phyloP scores from a whole-genome alignment of 352 stramenopile species.

The Globisporangium polare region DNA sequence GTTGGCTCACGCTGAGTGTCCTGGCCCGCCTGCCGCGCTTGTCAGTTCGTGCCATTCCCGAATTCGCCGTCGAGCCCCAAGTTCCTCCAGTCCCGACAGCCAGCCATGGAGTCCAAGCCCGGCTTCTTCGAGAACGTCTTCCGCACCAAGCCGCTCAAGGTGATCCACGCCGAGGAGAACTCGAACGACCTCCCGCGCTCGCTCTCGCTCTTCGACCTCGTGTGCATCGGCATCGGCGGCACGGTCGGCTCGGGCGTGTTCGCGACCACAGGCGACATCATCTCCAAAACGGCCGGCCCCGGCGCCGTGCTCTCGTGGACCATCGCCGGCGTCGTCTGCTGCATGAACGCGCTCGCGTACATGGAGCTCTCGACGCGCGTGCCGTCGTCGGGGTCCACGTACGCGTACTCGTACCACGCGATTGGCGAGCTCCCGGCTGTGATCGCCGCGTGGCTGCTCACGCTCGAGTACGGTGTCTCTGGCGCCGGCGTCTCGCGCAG shows the following conservation, averaged over 20 bases:
- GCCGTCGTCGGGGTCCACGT: slow-evolving; percentile 87
- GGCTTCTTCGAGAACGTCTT: slow-evolving; percentile 48
- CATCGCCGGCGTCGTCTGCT: slow-evolving; percentile 78
- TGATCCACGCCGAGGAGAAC: slow-evolving; percentile 75
- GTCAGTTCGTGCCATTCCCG: slow-evolving; percentile 10
- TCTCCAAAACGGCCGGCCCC: slow-evolving; percentile 73
- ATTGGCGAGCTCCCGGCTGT: slow-evolving; percentile 92
- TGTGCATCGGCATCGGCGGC: slow-evolving; percentile 89
- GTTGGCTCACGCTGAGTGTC: no score
- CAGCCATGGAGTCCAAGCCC: slow-evolving; percentile 21
- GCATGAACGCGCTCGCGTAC: slow-evolving; percentile 84
- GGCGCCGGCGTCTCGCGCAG: slow-evolving; percentile 88
- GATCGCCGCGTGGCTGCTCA: slow-evolving; percentile 82
- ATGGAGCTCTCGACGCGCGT: slow-evolving; percentile 88
- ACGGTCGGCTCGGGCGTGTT: slow-evolving; percentile 92
- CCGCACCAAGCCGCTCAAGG: slow-evolving; percentile 69
- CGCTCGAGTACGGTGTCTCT: slow-evolving; percentile 92
- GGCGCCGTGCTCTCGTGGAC: slow-evolving; percentile 79
- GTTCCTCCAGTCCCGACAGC: neutral
- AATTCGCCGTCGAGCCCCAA: slow-evolving; percentile 1
- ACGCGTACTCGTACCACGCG: slow-evolving; percentile 91
- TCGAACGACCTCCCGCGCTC: slow-evolving; percentile 58
- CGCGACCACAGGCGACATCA: slow-evolving; percentile 71
- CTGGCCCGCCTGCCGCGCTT: neutral
- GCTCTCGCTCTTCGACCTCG: slow-evolving; percentile 86